phyloP scores from a whole-genome alignment of 1,284 basidiomycete species.

The Tilletiopsis washingtonensis region DNA sequence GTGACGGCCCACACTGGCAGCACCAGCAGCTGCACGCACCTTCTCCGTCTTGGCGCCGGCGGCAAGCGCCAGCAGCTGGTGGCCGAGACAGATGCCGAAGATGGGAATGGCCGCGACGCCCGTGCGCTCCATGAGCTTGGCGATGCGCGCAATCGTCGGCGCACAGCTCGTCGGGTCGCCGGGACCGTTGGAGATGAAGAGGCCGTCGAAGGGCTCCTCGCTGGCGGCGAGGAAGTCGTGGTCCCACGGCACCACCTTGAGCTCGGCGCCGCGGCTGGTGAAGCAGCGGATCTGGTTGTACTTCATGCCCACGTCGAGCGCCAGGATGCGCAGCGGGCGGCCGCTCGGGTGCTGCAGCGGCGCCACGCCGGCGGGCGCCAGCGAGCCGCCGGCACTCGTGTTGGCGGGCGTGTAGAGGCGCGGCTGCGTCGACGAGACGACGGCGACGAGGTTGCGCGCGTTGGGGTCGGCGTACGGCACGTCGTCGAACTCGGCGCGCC shows the following conservation, averaged over 20 bases:
- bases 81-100: constrained; percentile 98
- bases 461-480: constrained; percentile 85
- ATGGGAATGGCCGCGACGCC: constrained; percentile 69
- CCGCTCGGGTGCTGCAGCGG: constrained; percentile 67
- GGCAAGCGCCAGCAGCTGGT: constrained; percentile 91
- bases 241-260: constrained; percentile 97
- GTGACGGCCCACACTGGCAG: too few relatives aligned
- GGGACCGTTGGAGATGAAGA: constrained; percentile 97
- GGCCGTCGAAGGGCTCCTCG: constrained; percentile 68
- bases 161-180: constrained; percentile 76
- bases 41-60: constrained; percentile 89
- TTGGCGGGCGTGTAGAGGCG: constrained; percentile 57
- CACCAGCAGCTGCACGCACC: too few relatives aligned
- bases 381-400: constrained; percentile 48
- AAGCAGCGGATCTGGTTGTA: constrained; percentile 99
- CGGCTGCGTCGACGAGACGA: constrained; percentile 68
- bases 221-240: constrained; percentile 71
- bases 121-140: constrained; percentile 56
- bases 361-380: constrained; percentile 46
- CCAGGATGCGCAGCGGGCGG: constrained; percentile 73
- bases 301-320: constrained; percentile 98
- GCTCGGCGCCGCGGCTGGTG: constrained; percentile 79
- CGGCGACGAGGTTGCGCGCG: constrained; percentile 77
- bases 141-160: constrained; percentile 65
- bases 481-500: constrained; percentile 74